Percentiles rank a stretch among this genome's conserved stretches.
phyloP scores from a whole-genome alignment of 768 basidiomycete genomes.

The Amanita brunnescens region DNA sequence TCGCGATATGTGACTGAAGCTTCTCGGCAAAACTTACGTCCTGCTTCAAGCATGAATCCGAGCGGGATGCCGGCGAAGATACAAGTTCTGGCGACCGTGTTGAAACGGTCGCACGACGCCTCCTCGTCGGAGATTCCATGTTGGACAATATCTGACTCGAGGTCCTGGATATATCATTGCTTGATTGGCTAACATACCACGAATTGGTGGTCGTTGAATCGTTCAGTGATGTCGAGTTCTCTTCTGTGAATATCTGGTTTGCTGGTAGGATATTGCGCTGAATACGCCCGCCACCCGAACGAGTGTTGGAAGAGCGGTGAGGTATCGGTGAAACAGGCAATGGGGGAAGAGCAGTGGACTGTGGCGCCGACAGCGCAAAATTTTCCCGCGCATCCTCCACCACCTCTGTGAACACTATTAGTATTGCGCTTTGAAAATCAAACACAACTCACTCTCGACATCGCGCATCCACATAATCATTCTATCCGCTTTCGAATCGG shows the following conservation, averaged over 20 bases:
- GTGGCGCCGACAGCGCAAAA: conserved; percentile 49
- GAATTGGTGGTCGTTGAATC: conserved; percentile 18
- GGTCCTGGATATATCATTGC: conserved; percentile 15
- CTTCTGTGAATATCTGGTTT: conserved; percentile 59
- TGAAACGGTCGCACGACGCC: conserved; percentile 59
- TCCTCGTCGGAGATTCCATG: conserved; percentile 34
- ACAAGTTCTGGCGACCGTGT: conserved; percentile 47
- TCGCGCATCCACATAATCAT: conserved; percentile 79
- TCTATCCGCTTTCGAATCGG: conserved; percentile 50
- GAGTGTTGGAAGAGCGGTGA: conserved; percentile 33
- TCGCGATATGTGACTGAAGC: conserved; percentile 57
- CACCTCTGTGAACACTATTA: conserved; percentile 43
- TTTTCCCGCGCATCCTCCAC: conserved; percentile 74
- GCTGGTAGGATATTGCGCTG: conserved; percentile 57
- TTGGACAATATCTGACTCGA: conserved; percentile 24
- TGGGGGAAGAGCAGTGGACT: conserved; percentile 43
- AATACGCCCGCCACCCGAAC: conserved; percentile 40
- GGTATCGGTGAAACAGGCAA: conserved; percentile 55
- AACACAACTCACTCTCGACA: conserved; percentile 60
- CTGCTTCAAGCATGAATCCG: conserved; percentile 49
- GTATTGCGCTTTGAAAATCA: conserved; percentile 1
- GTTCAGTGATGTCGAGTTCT: conserved; percentile 14
- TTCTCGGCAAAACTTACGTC: conserved; percentile 48
- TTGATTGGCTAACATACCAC: conserved; percentile 23
- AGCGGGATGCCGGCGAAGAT: conserved; percentile 15